These are phyloP conservation scores for Knufia fluminis DNA, from an alignment of 2,329 filamentous ascomycete species.

Conservation along the genomic window DNA sequence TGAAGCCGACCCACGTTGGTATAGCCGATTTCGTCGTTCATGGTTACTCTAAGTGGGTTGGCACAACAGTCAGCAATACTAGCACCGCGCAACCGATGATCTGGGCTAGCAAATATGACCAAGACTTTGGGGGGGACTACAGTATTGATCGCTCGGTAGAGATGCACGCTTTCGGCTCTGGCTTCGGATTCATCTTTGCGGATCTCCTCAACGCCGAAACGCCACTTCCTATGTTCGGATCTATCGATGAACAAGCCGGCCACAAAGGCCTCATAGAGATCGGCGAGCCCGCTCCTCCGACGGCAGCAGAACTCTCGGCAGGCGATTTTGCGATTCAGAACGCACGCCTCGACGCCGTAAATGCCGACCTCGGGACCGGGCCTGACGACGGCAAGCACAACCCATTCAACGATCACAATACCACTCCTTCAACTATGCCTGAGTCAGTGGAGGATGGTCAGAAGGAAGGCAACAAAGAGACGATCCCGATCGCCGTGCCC, in stretches of 20 bases:
- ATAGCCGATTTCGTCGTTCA: constrained; percentile 20
- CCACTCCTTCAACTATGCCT: constrained; percentile 5
- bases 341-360: constrained; percentile 9
- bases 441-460: background rate
- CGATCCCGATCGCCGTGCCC: background rate
- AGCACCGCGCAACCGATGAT: constrained; percentile 21
- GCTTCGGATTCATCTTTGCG: constrained; percentile 21
- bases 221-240: constrained; percentile 18
- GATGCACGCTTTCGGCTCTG: constrained; percentile 23
- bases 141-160: constrained; percentile 17
- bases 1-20: constrained; percentile 20
- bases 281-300: constrained; percentile 16
- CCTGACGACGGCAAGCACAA: constrained; percentile 2
- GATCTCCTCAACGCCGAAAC: constrained; percentile 19
- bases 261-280: constrained; percentile 21
- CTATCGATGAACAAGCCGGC: constrained; percentile 17
- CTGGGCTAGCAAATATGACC: constrained; percentile 23
- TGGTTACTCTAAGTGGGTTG: constrained; percentile 18
- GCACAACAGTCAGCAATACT: constrained; percentile 13
- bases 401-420: constrained; percentile 8
- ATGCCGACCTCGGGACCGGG: constrained; percentile 2
- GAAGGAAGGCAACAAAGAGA: background rate
- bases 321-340: constrained; percentile 14
- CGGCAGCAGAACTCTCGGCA: constrained; percentile 17
- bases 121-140: constrained; percentile 21